Percentiles rank a stretch among this genome's conserved stretches.
phyloP scores from a whole-genome alignment of 1,284 basidiomycete genomes.

The Termitomyces sp. region DNA sequence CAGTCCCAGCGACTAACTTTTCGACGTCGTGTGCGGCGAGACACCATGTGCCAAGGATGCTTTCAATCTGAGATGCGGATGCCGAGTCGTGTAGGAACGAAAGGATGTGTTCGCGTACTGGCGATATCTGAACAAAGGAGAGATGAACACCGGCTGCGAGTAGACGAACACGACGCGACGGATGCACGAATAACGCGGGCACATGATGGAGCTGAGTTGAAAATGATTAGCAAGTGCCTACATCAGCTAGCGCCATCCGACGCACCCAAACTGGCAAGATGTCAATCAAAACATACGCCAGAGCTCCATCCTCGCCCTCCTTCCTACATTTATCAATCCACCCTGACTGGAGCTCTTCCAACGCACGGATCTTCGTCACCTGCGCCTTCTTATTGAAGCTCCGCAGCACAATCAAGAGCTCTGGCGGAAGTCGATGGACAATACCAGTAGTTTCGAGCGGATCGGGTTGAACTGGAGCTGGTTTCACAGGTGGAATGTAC shows the following conservation, averaged over 20 bases:
- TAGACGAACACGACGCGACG: slow-evolving; percentile 72
- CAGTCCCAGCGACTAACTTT: slow-evolving; percentile 49
- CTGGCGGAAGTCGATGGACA: slow-evolving; percentile 71
- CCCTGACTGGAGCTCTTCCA: slow-evolving; percentile 75
- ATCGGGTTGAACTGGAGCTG: slow-evolving; percentile 79
- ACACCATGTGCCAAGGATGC: slow-evolving; percentile 78
- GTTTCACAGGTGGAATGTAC: slow-evolving; percentile 85
- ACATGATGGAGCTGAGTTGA: slow-evolving; percentile 74
- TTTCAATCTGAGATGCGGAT: slow-evolving; percentile 54
- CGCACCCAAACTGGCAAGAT: slow-evolving; percentile 89
- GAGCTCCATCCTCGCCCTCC: slow-evolving; percentile 33
- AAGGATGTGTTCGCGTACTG: slow-evolving; percentile 51
- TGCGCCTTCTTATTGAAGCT: slow-evolving; percentile 89
- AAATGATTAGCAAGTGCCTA: slow-evolving; percentile 11
- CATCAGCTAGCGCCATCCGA: slow-evolving; percentile 14
- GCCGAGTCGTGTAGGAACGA: slow-evolving; percentile 55
- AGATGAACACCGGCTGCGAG: slow-evolving; percentile 69
- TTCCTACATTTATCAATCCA: slow-evolving; percentile 60
- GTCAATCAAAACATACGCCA: slow-evolving; percentile 47
- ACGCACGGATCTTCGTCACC: slow-evolving; percentile 79
- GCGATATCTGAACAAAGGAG: slow-evolving; percentile 56
- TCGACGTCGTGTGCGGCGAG: slow-evolving; percentile 74
- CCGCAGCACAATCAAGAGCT: slow-evolving; percentile 80
- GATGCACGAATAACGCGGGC: slow-evolving; percentile 76
- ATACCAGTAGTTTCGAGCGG: slow-evolving; percentile 89